Base-by-base conservation (phyloP, 345 rosid species). In the Eucalyptus tenuipes region DNA sequence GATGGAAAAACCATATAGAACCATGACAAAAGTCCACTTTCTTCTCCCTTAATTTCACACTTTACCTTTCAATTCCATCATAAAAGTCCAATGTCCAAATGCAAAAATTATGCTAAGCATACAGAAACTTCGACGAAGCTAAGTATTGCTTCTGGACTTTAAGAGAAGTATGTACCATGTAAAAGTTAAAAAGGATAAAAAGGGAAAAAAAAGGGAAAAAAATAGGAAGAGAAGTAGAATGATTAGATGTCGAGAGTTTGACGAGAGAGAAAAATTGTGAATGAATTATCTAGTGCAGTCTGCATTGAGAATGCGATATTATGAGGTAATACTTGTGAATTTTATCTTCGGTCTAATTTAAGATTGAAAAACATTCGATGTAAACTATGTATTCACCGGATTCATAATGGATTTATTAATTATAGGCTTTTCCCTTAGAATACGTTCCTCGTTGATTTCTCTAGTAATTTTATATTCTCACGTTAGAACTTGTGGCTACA, bases 341-440 rank as follows among this genome's bases (percentile, higher is more conserved):
- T 66, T 10, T 7, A 66, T 66, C 5, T 66, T n/a, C 1, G 0
- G 6, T 66, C 2, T n/a, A 66, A 66, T 66, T n/a, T 13, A n/a
- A n/a, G 20, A 4, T 66, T 64, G 18, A 6, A 64, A n/a, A 64
- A 64, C 9, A 3, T 0, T 64, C 0, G 10, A n/a, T n/a, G 10
- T n/a, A 64, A 14, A n/a, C 0, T 14, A 0, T 64, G 10, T n/a
- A 7, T n/a, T 64, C 3, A n/a, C 3, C 2, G 3, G 15, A n/a
- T n/a, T 64, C 18, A 13, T 29, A 64, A 64, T n/a, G 1, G 17
- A n/a, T 14, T 29, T 4, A 15, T 64, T 64, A 16, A 64, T 2
- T 6, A n/a, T 7, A 5, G 18, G 37, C 75, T 64, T 7, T n/a
- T 0, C 31, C 18, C 4, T 29, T 14, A 16, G 10, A n/a, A 16